Evolutionary conservation across 805 yeast genomes (phyloP).

Genomic region (Saccharomycopsis amapae): DNA sequence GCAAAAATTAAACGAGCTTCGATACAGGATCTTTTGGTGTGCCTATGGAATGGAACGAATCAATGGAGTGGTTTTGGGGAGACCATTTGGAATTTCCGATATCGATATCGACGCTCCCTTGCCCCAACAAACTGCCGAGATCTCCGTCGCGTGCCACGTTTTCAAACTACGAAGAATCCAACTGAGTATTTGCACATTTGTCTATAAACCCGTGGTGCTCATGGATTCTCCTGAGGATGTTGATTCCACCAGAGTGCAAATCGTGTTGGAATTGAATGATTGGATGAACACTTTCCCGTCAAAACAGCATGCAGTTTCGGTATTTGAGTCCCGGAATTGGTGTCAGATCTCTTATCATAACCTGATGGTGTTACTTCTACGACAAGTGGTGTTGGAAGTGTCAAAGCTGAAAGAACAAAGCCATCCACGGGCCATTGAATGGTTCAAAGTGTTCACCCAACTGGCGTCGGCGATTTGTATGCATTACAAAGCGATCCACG

Average conservation of each 20-base stretch:
- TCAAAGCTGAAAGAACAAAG: slow-evolving; percentile 19
- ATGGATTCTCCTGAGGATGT: slow-evolving; percentile 24
- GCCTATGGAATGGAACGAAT: slow-evolving; percentile 33
- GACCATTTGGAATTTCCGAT: slow-evolving; percentile 34
- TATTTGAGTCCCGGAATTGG: slow-evolving; percentile 31
- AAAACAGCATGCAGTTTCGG: slow-evolving; percentile 25
- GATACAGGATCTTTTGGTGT: slow-evolving; percentile 30
- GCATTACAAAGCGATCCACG: slow-evolving; percentile 27
- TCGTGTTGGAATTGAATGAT: slow-evolving; percentile 28
- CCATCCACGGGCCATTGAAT: slow-evolving; percentile 25
- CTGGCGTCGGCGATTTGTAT: slow-evolving; percentile 29
- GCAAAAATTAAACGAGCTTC: slow-evolving; percentile 17
- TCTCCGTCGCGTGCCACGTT: slow-evolving; percentile 28
- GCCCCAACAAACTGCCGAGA: slow-evolving; percentile 24
- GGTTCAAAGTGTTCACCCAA: slow-evolving; percentile 31
- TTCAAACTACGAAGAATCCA: slow-evolving; percentile 30
- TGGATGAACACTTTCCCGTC: slow-evolving; percentile 31
- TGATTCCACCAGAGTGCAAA: slow-evolving; percentile 28
- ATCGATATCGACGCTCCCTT: slow-evolving; percentile 30
- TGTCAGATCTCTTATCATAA: slow-evolving; percentile 31
- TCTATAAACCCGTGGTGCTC: slow-evolving; percentile 27
- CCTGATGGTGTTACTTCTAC: slow-evolving; percentile 27
- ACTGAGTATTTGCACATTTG: slow-evolving; percentile 30
- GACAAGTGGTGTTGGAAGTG: slow-evolving; percentile 29
- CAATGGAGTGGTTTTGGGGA: slow-evolving; percentile 30